These are phyloP conservation scores for Tulasnella sp. DNA, from an alignment of 768 basidiomycete genomes.

Conservation along the genomic window DNA sequence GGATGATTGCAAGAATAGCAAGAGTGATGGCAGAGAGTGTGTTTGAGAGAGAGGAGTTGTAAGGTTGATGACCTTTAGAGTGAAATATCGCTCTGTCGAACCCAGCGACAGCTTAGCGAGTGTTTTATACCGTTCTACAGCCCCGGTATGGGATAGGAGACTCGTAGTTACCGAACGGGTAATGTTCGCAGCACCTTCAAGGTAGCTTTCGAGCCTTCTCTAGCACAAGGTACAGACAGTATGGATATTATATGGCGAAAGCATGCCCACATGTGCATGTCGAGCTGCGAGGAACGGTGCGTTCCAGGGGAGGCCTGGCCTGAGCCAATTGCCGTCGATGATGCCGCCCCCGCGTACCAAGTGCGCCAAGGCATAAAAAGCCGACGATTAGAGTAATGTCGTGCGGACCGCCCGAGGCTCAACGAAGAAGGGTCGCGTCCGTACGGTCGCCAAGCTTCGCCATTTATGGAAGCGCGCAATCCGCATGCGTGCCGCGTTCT, in stretches of 20 bases:
- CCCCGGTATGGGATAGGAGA: not conserved
- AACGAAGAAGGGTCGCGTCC: not conserved
- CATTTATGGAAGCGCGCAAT: not conserved
- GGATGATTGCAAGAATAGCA: not conserved
- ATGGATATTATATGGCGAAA: not conserved
- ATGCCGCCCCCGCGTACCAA: not conserved
- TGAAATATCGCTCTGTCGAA: not conserved
- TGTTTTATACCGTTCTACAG: not conserved
- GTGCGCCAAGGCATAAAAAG: not conserved
- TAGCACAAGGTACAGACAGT: not conserved
- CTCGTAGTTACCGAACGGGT: not conserved
- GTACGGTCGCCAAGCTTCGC: not conserved
- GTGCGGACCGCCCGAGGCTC: not conserved
- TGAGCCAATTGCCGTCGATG: not conserved
- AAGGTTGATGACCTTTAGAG: not conserved
- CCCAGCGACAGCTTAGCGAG: not conserved
- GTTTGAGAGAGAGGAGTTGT: not conserved
- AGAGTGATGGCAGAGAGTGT: not conserved
- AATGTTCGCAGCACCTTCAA: not conserved
- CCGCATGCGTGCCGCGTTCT: not conserved
- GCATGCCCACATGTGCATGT: not conserved
- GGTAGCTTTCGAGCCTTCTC: not conserved
- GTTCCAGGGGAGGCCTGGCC: not conserved
- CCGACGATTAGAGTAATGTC: not conserved
- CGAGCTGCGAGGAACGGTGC: not conserved